Evolutionary conservation across 148 eudicot genomes (phyloP).

Genomic region (Silene conica): DNA sequence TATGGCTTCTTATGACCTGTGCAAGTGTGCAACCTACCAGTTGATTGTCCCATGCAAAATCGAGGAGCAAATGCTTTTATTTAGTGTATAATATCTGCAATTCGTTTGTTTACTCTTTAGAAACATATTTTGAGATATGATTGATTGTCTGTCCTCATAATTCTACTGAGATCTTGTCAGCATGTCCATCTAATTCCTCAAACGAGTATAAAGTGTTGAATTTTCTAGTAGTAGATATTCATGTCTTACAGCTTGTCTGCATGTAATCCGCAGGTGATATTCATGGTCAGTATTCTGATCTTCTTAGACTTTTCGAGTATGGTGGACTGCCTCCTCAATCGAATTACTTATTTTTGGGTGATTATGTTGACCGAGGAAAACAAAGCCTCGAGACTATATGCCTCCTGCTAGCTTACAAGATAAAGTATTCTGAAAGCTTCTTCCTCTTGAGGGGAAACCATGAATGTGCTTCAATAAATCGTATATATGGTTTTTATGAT

Average conservation of each 20-base stretch:
- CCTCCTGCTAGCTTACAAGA: constrained; percentile 52
- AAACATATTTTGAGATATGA: neutral
- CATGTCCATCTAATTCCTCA: neutral
- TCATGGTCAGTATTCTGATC: constrained; percentile 61
- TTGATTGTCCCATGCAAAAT: no score
- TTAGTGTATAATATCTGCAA: neutral
- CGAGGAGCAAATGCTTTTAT: neutral
- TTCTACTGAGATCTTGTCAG: neutral
- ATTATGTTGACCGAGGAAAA: constrained; percentile 60
- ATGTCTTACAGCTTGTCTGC: constrained; percentile 19
- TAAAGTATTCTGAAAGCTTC: constrained; percentile 49
- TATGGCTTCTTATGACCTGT: neutral
- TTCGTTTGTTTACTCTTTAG: neutral
- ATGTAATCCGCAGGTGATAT: constrained; percentile 39
- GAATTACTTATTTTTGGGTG: constrained; percentile 57
- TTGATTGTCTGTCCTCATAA: constrained; percentile 1
- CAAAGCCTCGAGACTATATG: constrained; percentile 57
- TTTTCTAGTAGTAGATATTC: neutral
- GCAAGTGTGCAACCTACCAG: neutral
- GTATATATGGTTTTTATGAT: constrained; percentile 59
- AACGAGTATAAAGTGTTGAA: neutral
- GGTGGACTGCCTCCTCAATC: constrained; percentile 60
- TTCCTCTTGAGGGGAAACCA: constrained; percentile 53
- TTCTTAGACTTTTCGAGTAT: constrained; percentile 51
- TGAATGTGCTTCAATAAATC: constrained; percentile 58